phyloP scores from a whole-genome alignment of 2,329 filamentous ascomycete species.

The Paecilomyces fulvus region DNA sequence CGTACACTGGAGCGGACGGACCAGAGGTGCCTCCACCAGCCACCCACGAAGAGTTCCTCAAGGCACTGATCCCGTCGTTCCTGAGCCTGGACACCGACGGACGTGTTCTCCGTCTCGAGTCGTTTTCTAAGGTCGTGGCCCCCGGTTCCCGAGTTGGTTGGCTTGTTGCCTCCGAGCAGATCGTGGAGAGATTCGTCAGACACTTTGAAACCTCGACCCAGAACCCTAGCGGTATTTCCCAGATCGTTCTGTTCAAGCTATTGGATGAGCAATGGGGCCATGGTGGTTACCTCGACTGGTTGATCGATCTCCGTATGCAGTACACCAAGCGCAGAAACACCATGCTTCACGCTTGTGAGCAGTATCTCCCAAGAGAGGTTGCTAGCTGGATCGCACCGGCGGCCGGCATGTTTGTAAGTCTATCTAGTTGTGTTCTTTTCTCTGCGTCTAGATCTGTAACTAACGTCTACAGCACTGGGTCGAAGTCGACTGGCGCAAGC shows the following conservation, averaged over 20 bases:
- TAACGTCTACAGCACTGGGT: conserved; percentile 37
- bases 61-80: conserved; percentile 62
- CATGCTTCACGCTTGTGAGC: conserved; percentile 70
- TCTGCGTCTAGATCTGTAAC: not conserved
- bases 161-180: conserved; percentile 78
- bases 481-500: conserved; percentile 37
- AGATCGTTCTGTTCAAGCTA: conserved; percentile 77
- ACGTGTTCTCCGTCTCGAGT: conserved; percentile 82
- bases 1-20: conserved; percentile 52
- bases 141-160: conserved; percentile 78
- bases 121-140: conserved; percentile 83
- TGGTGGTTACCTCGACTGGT: conserved; percentile 78
- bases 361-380: conserved; percentile 61
- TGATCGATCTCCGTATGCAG: conserved; percentile 69
- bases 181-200: conserved; percentile 72
- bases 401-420: conserved; percentile 88
- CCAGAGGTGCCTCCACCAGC: conserved; percentile 48
- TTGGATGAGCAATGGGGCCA: conserved; percentile 95
- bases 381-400: conserved; percentile 69
- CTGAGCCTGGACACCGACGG: conserved; percentile 78
- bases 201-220: conserved; percentile 80
- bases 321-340: conserved; percentile 74
- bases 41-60: conserved; percentile 64
- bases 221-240: conserved; percentile 74
- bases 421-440: not conserved